Conservation (phyloP, 306 rosid species). For the Acacia melanoxylon region DNA sequence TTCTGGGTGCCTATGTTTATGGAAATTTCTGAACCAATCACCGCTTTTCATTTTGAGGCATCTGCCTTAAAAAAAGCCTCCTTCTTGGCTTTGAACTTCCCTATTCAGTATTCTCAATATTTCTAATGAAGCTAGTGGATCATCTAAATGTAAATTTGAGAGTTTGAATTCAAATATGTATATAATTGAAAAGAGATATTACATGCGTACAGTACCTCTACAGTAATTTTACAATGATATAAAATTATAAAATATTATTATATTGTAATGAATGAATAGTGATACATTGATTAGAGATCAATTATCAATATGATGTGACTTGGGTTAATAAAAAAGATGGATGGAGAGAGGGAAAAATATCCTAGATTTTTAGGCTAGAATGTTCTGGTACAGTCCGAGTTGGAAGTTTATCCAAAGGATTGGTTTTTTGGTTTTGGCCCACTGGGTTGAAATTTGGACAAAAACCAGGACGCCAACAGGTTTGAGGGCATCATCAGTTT, state of each 20-base stretch:
- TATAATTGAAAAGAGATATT: no score
- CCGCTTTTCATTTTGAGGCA: neutral
- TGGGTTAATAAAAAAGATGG: neutral
- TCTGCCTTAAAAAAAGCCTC: neutral
- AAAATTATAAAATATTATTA: no score
- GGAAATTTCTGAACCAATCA: neutral
- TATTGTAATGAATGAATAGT: no score
- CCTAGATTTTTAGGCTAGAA: neutral
- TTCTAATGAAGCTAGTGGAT: no score
- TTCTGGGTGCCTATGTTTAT: no score
- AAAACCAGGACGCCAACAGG: conserved; percentile 49
- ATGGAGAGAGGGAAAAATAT: neutral
- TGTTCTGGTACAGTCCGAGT: neutral
- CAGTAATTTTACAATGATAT: no score
- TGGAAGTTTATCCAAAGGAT: neutral
- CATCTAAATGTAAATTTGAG: neutral
- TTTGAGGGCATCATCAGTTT: neutral
- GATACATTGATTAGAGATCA: neutral
- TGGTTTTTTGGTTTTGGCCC: conserved; percentile 13
- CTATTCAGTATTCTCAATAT: no score
- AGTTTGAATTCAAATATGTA: neutral
- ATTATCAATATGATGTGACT: neutral
- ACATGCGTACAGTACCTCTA: no score
- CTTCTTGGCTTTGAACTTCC: neutral
- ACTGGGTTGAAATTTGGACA: conserved; percentile 4